Evolutionary conservation across 75 land plant genomes (phyloP), one percentile per base, ranked within the genome.

Genomic region (Picea sitchensis): DNA sequence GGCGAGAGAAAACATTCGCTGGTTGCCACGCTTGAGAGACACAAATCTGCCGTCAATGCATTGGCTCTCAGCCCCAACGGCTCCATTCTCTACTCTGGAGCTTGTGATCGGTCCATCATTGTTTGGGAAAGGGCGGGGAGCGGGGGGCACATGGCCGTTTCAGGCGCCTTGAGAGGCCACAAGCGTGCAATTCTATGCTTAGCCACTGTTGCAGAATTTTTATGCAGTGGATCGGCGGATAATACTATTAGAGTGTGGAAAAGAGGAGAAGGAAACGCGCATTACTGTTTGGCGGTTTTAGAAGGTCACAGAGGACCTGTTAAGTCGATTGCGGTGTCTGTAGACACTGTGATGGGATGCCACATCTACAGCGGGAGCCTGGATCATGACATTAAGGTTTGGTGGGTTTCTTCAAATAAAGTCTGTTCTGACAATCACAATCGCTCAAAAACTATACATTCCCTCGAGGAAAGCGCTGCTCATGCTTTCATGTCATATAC

Each of bases 91-190:
- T 51, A 51, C 2, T 51, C 56, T 51, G 56, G 12, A 14, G 84
- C 87, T 4, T 61, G 88, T 31, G 95, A 94, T 78, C 81, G 87
- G 56, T 80, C 84, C 56, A 85, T 95, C 47, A 67, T 83, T 56
- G 93, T 91, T 32, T 94, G 95, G 97, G 86, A 87, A 80, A 89
- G 82, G 76, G 86, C 82, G 77, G 80, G 80, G 34, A 84, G 80
- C 65, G 56, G 13, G 56, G 12, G 1, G 56, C 56, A 51, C 56
- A 51, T 51, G 56, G 11, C 11, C 56, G 56, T 51, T 11, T 51
- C 56, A 17, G 81, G 77, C 14, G 38, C 79, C 2, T 26, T 80
- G 36, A 20, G 62, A 14, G 81, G 79, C 14, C 81, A 80, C 59
- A 38, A 36, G 9, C 75, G 54, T 4, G 18, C 81, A 2, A 79